A percentile compares a stretch with the other conserved stretches of the same genome.
These are phyloP conservation scores for Solanum verrucosum DNA, from an alignment of 257 asterid genomes.

Conservation along the genomic window DNA sequence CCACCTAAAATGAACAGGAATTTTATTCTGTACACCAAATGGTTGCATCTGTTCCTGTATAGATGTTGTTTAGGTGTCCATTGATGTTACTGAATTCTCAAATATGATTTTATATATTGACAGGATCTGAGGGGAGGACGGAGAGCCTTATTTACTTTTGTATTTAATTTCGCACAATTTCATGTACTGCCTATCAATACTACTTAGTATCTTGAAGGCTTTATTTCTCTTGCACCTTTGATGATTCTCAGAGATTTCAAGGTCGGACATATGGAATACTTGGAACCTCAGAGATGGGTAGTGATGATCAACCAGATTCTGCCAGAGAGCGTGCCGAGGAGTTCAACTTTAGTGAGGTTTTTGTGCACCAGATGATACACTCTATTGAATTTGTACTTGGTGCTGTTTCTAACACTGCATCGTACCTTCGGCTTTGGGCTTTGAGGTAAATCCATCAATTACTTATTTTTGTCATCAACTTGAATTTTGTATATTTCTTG, in stretches of 20 bases:
- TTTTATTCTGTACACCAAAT: not conserved
- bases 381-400: conserved; percentile 88
- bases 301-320: conserved; percentile 61
- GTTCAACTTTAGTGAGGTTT: conserved; percentile 79
- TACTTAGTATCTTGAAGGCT: not conserved
- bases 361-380: conserved; percentile 96
- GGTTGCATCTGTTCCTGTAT: not conserved
- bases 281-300: conserved; percentile 60
- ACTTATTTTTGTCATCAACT: not conserved
- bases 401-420: conserved; percentile 93
- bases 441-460: conserved; percentile 44
- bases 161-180: not conserved
- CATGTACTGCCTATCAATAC: not conserved
- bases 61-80: not conserved
- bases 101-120: not conserved
- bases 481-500: not conserved
- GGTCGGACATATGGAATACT: conserved; percentile 73
- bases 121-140: not conserved
- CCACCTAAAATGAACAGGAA: not conserved
- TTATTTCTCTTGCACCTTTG: not conserved
- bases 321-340: conserved; percentile 56
- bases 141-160: not conserved
- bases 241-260: conserved; percentile 64
- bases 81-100: not conserved
- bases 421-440: conserved; percentile 94